A percentile compares a stretch with the other conserved stretches of the same genome.
phyloP scores from a whole-genome alignment of 2,329 filamentous ascomycete genomes.

The Aspergillus transmontanensis region DNA sequence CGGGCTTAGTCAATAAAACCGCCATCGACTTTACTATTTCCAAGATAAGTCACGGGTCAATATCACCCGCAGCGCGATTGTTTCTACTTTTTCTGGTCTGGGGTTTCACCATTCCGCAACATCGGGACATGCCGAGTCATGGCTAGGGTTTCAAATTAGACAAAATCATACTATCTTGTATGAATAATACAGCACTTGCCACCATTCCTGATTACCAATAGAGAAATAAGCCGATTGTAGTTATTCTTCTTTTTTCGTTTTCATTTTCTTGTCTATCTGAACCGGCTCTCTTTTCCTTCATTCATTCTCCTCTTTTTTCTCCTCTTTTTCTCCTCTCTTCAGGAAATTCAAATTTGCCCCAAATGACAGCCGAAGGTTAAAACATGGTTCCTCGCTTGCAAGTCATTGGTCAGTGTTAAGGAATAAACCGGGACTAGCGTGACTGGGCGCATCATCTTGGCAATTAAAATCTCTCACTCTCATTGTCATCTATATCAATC shows the following conservation, averaged over 20 bases:
- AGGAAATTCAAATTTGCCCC: not conserved
- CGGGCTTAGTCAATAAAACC: constrained; percentile 9
- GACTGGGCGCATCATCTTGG: not conserved
- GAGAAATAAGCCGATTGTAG: too few relatives aligned
- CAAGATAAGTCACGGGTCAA: not conserved
- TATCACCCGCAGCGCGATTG: not conserved
- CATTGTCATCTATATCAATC: not conserved
- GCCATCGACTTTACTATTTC: not conserved
- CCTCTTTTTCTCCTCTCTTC: not conserved
- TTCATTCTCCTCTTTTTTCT: not conserved
- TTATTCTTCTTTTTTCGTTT: not conserved
- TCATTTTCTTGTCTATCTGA: not conserved
- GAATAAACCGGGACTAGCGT: not conserved
- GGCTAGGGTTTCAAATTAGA: not conserved
- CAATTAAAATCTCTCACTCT: not conserved
- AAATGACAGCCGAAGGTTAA: not conserved
- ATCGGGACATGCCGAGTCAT: not conserved
- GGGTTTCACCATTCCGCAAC: not conserved
- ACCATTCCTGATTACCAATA: not conserved
- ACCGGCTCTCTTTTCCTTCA: not conserved
- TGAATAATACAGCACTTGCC: not conserved
- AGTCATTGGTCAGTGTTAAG: not conserved
- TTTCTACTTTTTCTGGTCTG: not conserved
- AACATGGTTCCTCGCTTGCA: not conserved
- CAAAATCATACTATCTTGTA: not conserved